Percentiles rank a stretch among this genome's conserved stretches.
Conservation (phyloP, 257 asterid genomes). For the Nicotiana noctiflora region DNA sequence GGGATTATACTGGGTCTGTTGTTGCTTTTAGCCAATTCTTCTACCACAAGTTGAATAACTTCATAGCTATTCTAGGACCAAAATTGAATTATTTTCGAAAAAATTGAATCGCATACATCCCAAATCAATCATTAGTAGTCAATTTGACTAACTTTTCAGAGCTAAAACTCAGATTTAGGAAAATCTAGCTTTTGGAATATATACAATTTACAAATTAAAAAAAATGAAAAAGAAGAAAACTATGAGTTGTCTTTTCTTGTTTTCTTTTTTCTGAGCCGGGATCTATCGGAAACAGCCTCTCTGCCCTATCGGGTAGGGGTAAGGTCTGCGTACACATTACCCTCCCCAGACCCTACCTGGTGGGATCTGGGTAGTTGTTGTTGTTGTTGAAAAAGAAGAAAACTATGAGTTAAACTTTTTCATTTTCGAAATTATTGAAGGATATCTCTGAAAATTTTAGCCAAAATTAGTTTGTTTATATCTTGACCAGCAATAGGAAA, state of each 20-base stretch:
- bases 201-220: background rate
- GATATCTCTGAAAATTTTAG: background rate
- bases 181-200: too few species aligned
- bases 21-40: background rate
- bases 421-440: background rate
- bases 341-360: too few species aligned
- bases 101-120: background rate
- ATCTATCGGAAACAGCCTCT: too few species aligned
- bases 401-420: background rate
- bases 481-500: background rate
- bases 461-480: background rate
- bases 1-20: too few species aligned
- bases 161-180: background rate
- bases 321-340: too few species aligned
- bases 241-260: too few species aligned
- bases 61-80: background rate
- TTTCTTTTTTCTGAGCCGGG: too few species aligned
- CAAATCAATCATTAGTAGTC: background rate
- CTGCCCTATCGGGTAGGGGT: too few species aligned
- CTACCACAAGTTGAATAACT: background rate
- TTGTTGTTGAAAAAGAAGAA: background rate
- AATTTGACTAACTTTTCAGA: background rate
- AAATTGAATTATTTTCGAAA: background rate
- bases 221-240: background rate
- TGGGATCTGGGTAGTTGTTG: too few species aligned